Evolutionary conservation across 2,329 filamentous ascomycete species (phyloP).

Genomic region (Cladosporium oxysporum): DNA sequence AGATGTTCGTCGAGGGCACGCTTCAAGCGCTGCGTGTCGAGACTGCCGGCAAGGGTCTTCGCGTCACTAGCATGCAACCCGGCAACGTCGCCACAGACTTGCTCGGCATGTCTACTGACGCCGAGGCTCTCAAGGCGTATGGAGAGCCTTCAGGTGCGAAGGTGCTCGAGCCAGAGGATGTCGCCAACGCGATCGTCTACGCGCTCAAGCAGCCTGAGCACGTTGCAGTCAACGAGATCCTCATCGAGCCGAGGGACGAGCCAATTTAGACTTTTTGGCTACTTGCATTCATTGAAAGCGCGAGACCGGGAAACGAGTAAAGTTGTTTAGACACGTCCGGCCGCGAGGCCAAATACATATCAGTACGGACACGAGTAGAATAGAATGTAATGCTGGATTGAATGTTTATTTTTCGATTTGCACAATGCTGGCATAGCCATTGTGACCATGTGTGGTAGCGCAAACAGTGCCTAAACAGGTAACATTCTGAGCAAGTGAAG

Average conservation of each 20-base stretch:
- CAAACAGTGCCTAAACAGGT: not conserved
- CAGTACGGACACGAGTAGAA: not conserved
- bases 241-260: slow-evolving; percentile 77
- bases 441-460: not conserved
- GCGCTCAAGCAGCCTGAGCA: slow-evolving; percentile 73
- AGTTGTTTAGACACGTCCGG: not conserved
- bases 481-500: not conserved
- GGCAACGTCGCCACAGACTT: slow-evolving; percentile 76
- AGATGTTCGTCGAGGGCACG: slow-evolving; percentile 83
- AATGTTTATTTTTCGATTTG: not conserved
- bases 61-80: slow-evolving; percentile 74
- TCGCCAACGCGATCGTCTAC: slow-evolving; percentile 72
- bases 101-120: slow-evolving; percentile 72
- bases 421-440: not conserved
- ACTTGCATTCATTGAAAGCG: not conserved
- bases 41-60: slow-evolving; percentile 70
- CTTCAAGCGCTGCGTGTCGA: slow-evolving; percentile 74
- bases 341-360: not conserved
- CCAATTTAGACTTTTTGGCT: slow-evolving; percentile 58
- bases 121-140: slow-evolving; percentile 76
- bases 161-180: slow-evolving; percentile 72
- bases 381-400: not conserved
- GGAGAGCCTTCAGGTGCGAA: slow-evolving; percentile 74
- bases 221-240: slow-evolving; percentile 76
- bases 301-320: not conserved